These are phyloP conservation scores for Starmerella gropengiesseri DNA, from an alignment of 805 yeast species.

Conservation along the genomic window DNA sequence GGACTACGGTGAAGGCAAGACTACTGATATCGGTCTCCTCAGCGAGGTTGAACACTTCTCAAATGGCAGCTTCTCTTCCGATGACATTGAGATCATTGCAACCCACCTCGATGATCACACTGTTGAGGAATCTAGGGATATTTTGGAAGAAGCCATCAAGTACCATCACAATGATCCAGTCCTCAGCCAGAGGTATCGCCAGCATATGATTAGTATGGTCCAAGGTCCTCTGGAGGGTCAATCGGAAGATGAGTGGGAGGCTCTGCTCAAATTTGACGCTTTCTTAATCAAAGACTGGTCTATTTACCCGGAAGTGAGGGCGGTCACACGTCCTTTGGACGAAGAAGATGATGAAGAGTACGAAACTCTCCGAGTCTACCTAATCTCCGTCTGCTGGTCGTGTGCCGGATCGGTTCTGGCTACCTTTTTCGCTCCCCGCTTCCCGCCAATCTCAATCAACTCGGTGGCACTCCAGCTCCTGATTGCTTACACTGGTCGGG, in stretches of 20 bases:
- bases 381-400: slow-evolving; percentile 41
- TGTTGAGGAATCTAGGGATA: slow-evolving; percentile 33
- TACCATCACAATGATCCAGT: slow-evolving; percentile 41
- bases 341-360: slow-evolving; percentile 29
- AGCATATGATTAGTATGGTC: slow-evolving; percentile 28
- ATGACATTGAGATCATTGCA: slow-evolving; percentile 16
- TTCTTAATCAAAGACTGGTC: slow-evolving; percentile 37
- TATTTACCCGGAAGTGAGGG: slow-evolving; percentile 52
- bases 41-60: slow-evolving; percentile 7
- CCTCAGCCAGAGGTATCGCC: slow-evolving; percentile 34
- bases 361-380: slow-evolving; percentile 45
- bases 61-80: slow-evolving; percentile 8
- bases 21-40: slow-evolving; percentile 4
- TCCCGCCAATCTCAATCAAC: slow-evolving; percentile 42
- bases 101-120: slow-evolving; percentile 24
- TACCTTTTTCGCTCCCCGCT: slow-evolving; percentile 47
- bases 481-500: slow-evolving; percentile 48
- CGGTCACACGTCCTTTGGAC: slow-evolving; percentile 44
- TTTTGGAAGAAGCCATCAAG: slow-evolving; percentile 33
- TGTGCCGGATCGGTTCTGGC: slow-evolving; percentile 46
- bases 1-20: too few species aligned
- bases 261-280: slow-evolving; percentile 33
- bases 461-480: slow-evolving; percentile 47
- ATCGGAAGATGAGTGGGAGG: slow-evolving; percentile 21
- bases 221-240: slow-evolving; percentile 2